Percentiles rank a stretch among this genome's conserved stretches.
These are phyloP conservation scores for Catharanthus roseus DNA, from an alignment of 257 asterid genomes.

Conservation along the genomic window DNA sequence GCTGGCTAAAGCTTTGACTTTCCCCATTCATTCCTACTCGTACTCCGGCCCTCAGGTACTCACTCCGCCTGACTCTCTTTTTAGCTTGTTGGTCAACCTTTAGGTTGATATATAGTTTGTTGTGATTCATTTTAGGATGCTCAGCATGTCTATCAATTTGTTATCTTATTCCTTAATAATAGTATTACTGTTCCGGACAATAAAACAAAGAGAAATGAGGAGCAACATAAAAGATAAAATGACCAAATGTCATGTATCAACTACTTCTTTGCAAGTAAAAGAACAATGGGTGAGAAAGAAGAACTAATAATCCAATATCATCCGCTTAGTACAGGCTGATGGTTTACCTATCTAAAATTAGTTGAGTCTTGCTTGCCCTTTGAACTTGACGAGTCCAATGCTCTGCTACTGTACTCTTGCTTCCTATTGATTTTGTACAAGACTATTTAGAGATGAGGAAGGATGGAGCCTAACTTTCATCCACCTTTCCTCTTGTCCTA, in stretches of 20 bases:
- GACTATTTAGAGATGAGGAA: not conserved
- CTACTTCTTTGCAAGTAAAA: not conserved
- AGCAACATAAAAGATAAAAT: not conserved
- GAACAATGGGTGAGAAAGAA: not conserved
- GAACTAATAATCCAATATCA: not conserved
- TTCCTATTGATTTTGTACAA: constrained; percentile 8
- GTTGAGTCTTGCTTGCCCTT: not conserved
- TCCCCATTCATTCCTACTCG: not conserved
- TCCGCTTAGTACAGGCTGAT: constrained; percentile 10
- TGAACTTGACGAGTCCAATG: not conserved
- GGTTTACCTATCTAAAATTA: constrained; percentile 7
- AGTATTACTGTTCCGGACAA: too few species aligned
- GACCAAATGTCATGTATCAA: not conserved
- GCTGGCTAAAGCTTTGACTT: not conserved
- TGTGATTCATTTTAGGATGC: not conserved
- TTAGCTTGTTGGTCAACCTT: not conserved
- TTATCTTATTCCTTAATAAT: not conserved
- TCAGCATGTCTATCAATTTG: not conserved
- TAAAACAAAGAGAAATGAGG: not conserved
- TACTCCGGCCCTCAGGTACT: not conserved
- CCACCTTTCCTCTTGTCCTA: constrained; percentile 48
- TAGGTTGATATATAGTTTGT: not conserved
- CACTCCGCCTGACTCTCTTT: not conserved
- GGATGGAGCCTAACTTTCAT: constrained; percentile 25
- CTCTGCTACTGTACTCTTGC: not conserved